Percentiles rank a stretch among this genome's conserved stretches.
Evolutionary conservation across 2,329 filamentous ascomycete genomes (phyloP).

Genomic region (Colletotrichum tofieldiae): DNA sequence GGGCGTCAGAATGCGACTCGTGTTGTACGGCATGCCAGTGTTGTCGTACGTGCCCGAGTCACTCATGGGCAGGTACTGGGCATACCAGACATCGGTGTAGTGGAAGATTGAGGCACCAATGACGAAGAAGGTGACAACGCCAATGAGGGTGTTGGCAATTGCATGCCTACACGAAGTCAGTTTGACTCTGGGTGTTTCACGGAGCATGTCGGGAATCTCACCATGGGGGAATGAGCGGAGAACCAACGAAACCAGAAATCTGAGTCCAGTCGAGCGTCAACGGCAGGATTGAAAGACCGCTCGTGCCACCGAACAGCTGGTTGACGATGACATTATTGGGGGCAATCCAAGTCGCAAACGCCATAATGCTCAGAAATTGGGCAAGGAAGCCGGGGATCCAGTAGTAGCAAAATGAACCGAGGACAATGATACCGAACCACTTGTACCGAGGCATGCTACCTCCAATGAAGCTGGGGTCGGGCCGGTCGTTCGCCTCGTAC

Average conservation of each 20-base stretch:
- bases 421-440: constrained; percentile 74
- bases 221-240: constrained; percentile 80
- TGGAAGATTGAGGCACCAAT: constrained; percentile 73
- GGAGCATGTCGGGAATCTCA: constrained; percentile 50
- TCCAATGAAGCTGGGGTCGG: constrained; percentile 69
- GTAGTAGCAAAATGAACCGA: constrained; percentile 75
- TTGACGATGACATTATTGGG: constrained; percentile 79
- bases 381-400: constrained; percentile 80
- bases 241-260: constrained; percentile 77
- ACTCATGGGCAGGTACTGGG: constrained; percentile 77
- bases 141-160: constrained; percentile 80
- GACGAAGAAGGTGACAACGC: constrained; percentile 77
- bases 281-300: constrained; percentile 77
- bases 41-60: constrained; percentile 82
- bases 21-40: constrained; percentile 75
- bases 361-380: constrained; percentile 79
- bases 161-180: constrained; percentile 68
- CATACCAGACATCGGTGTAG: constrained; percentile 77
- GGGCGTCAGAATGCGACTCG: constrained; percentile 72
- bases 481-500: constrained; percentile 72
- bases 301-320: constrained; percentile 80
- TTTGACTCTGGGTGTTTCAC: neutral
- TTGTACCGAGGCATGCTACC: constrained; percentile 77
- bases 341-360: constrained; percentile 80
- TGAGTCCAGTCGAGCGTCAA: constrained; percentile 86